A percentile compares a stretch with the other conserved stretches of the same genome.
phyloP scores from a whole-genome alignment of 140 eudicot genomes.

The Senecio squalidus region DNA sequence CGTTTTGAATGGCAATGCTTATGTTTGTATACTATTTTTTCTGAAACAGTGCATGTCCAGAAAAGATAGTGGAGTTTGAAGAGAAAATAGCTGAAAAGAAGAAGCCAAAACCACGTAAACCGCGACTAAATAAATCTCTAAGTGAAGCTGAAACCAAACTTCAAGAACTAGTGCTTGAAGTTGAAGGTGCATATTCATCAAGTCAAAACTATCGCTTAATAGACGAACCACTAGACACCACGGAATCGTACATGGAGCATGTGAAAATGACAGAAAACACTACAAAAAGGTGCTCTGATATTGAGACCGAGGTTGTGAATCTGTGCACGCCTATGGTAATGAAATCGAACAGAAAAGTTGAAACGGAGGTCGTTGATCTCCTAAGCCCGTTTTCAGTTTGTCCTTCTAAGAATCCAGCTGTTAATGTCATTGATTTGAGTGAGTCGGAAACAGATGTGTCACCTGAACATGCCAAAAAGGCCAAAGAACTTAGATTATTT shows the following conservation, averaged over 20 bases:
- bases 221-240: constrained; percentile 18
- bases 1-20: too few relatives aligned
- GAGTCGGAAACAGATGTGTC: constrained; percentile 71
- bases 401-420: constrained; percentile 22
- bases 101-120: constrained; percentile 44
- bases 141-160: constrained; percentile 45
- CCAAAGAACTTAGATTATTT: constrained; percentile 62
- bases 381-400: constrained; percentile 56
- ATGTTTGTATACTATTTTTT: too few relatives aligned
- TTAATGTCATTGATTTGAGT: constrained; percentile 63
- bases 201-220: constrained; percentile 2
- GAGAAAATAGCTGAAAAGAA: constrained; percentile 56
- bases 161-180: constrained; percentile 51
- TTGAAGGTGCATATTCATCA: constrained; percentile 30
- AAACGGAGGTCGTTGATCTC: constrained; percentile 56
- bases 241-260: constrained; percentile 2
- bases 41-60: constrained; percentile 75
- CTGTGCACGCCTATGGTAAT: constrained; percentile 54
- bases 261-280: neutral
- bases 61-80: constrained; percentile 68
- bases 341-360: constrained; percentile 24
- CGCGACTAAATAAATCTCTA: constrained; percentile 34
- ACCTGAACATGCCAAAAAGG: constrained; percentile 53
- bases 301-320: constrained; percentile 51
- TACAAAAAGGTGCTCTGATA: constrained; percentile 1